phyloP scores from a whole-genome alignment of 2,329 filamentous ascomycete species.

The Periconia sp. region DNA sequence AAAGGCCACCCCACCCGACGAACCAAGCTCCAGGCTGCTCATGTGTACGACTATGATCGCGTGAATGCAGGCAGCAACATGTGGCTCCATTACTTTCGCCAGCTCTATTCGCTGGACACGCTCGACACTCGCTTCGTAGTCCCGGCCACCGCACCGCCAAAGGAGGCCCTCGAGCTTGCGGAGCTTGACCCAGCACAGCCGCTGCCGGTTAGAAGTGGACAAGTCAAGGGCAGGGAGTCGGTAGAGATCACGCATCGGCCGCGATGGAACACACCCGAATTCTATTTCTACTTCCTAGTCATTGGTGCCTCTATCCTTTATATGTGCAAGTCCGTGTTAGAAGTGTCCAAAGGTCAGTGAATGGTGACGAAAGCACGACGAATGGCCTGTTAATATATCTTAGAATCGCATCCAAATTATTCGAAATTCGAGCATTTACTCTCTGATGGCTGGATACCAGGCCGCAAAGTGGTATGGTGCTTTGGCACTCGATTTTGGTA shows the following conservation, averaged over 20 bases:
- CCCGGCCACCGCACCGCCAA: slow-evolving; percentile 69
- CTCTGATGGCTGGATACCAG: slow-evolving; percentile 86
- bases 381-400: slow-evolving; percentile 8
- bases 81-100: slow-evolving; percentile 55
- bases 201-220: slow-evolving; percentile 29
- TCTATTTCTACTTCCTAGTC: slow-evolving; percentile 77
- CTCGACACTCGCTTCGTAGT: slow-evolving; percentile 76
- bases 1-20: not conserved
- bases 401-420: slow-evolving; percentile 84
- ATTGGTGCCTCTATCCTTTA: slow-evolving; percentile 72
- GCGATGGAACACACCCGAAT: slow-evolving; percentile 87
- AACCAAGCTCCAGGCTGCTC: too few species aligned
- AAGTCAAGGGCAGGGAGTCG: slow-evolving; percentile 23
- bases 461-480: slow-evolving; percentile 76
- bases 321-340: slow-evolving; percentile 91
- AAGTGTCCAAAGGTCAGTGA: slow-evolving; percentile 77
- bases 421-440: slow-evolving; percentile 73
- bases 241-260: slow-evolving; percentile 63
- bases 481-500: not conserved
- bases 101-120: slow-evolving; percentile 69
- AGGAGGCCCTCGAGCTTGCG: slow-evolving; percentile 43
- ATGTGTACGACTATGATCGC: slow-evolving; percentile 21
- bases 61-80: slow-evolving; percentile 33
- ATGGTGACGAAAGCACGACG: not conserved
- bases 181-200: slow-evolving; percentile 40